Conservation (phyloP, 805 yeast genomes). For the Suhomyces vadensis region DNA sequence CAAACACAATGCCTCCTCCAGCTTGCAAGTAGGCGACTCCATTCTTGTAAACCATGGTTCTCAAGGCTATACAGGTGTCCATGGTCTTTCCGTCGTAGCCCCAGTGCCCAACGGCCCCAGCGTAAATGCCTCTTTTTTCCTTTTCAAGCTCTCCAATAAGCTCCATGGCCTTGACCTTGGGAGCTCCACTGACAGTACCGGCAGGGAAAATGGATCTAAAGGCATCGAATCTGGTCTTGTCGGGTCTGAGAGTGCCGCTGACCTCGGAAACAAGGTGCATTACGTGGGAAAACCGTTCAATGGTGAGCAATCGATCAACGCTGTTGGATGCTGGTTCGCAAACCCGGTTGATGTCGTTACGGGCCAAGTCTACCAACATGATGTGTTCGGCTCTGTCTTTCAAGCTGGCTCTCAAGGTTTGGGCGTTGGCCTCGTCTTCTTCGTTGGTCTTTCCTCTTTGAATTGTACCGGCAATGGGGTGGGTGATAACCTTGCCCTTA, state of each 20-base stretch:
- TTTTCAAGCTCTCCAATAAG: conserved; percentile 84
- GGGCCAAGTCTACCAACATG: conserved; percentile 96
- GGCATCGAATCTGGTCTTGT: conserved; percentile 91
- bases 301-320: conserved; percentile 85
- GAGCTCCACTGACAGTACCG: conserved; percentile 98
- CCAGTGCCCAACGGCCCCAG: conserved; percentile 99
- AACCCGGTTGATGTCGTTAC: conserved; percentile 95
- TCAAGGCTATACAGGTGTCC: conserved; percentile 97
- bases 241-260: conserved; percentile 83
- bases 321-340: conserved; percentile 82
- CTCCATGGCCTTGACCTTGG: conserved; percentile 96
- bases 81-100: conserved; percentile 90
- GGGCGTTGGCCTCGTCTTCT: conserved; percentile 86
- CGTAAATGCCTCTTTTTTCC: conserved; percentile 94
- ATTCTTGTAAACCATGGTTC: conserved; percentile 95
- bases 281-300: conserved; percentile 94
- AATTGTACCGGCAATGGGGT: conserved; percentile 98
- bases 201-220: conserved; percentile 98
- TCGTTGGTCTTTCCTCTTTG: conserved; percentile 85
- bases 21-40: conserved; percentile 93
- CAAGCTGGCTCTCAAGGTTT: conserved; percentile 65
- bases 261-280: conserved; percentile 96
- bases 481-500: conserved; percentile 78
- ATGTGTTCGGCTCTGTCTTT: conserved; percentile 98
- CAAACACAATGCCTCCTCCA: conserved; percentile 97